Evolutionary conservation across 495 filamentous ascomycete genomes (phyloP), one percentile per base, ranked within the genome.

Genomic region (Penicillium malachiteum): DNA sequence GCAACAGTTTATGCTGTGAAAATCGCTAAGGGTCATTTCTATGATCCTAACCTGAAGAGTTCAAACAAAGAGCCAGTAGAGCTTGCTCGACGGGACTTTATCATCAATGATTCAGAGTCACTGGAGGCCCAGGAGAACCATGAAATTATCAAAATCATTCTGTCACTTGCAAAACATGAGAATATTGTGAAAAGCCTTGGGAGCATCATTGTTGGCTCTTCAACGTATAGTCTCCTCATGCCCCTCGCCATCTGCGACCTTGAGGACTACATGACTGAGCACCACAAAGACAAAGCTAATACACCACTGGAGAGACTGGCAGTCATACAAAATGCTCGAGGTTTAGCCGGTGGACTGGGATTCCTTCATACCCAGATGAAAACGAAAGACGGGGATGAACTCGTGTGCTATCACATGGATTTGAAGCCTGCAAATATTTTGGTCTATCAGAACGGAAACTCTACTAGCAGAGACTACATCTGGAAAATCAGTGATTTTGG

Each of bases 401-500:
- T 74, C 30, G 63, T 69, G 14, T 71, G 68, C 46, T 74, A 71
- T 40, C 71, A 74, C 38, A 72, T 72, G 71, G 68, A 74, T 41
- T 52, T 74, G 4, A 74, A 74, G 37, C 71, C 69, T 14, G 62
- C 50, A 34, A 74, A 74, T 30, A 65, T 74, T 35, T 60, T 74
- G 13, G 57, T 74, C 26, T 74, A 71, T 32, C 58, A 14, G 18
- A 62, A 70, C 7, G 57, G 56, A 13, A 49, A 37, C 5, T 48
- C 55, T 12, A 44, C 39, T 1, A 50, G 63, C 11, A 48, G 26
- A 3, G 38, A 48, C 37, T 34, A 59, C 14, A 51, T 74, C 13
- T 74, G 71, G 71, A 72, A 72, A 47, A 63, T 74, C 8, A 72
- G 71, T 38, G 71, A 74, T 41, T 74, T 74, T 39, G 71, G 71